Percentiles rank a stretch among this genome's conserved stretches.
phyloP scores from a whole-genome alignment of 768 basidiomycete genomes.

The Russula sp. region DNA sequence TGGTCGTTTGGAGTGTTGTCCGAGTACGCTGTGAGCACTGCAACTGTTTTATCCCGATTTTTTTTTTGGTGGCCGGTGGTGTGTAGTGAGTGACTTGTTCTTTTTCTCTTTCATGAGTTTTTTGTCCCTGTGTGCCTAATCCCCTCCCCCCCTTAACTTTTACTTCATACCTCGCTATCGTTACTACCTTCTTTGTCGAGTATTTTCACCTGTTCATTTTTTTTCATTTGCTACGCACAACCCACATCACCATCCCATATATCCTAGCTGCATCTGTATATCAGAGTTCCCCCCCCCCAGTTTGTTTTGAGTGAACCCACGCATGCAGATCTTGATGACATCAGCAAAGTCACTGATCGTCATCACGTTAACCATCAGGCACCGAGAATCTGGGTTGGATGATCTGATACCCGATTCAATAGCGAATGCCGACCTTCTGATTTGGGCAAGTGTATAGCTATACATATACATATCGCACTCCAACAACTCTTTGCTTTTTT shows the following conservation, averaged over 20 bases:
- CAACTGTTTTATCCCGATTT: constrained; percentile 4
- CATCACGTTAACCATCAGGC: too few relatives aligned
- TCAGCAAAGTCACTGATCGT: neutral
- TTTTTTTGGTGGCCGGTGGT: neutral
- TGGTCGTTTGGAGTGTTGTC: constrained; percentile 16
- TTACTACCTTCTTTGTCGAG: neutral
- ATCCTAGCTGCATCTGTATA: constrained; percentile 24
- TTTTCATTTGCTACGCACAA: constrained; percentile 20
- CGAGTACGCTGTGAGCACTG: constrained; percentile 20
- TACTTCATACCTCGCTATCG: neutral
- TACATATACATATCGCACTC: too few relatives aligned
- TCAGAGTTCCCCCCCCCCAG: neutral
- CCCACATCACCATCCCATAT: constrained; percentile 21
- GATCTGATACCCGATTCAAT: too few relatives aligned
- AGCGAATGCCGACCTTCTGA: too few relatives aligned
- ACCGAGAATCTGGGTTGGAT: too few relatives aligned
- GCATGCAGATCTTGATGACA: neutral
- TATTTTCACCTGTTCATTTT: constrained; percentile 9
- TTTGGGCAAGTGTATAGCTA: too few relatives aligned
- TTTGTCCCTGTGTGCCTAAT: neutral
- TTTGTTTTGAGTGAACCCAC: neutral
- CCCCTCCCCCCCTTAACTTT: too few relatives aligned
- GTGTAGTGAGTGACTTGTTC: neutral
- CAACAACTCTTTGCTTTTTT: too few relatives aligned
- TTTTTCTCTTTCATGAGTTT: neutral